Base-by-base conservation (phyloP, 1,139 yeast genomes). In the Wickerhamiella pararugosa region DNA sequence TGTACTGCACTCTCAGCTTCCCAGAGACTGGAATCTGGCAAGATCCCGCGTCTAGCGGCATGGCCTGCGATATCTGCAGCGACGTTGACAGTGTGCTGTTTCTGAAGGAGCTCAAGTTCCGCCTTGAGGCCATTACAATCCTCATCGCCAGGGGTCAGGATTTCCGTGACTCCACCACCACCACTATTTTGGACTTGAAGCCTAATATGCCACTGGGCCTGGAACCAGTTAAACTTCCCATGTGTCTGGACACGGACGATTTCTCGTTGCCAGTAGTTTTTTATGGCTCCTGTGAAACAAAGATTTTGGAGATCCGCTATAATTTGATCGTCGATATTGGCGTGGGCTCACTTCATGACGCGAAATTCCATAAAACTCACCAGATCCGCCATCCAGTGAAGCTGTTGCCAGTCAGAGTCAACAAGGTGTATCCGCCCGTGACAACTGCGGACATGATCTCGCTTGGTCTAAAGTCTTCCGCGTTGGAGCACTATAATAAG, bases 191-290 rank as follows among this genome's bases (percentile, higher is more conserved):
- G 11, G 29, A 38, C 25, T 6, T 32, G 21, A 21, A 7, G n/a
- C 41, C 41, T 4, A 38, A 33, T 11, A 9, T 38, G 34, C 41
- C 41, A 10, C 33, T 38, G 32, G 29, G 41, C 9, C 25, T 38
- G n/a, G 41, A 38, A 21, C 41, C 41, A n/a, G 25, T 38, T 4
- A 27, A 38, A 25, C 41, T 38, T 7, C 29, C 10, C 21, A 38
- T 38, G 41, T 36, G 39, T 29, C 21, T 36, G 11, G 36, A 33
- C 11, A 27, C 33, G 9, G 29, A 11, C 6, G 36, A 33, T 4
- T 27, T 38, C 7, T 27, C 6, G 8, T 32, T 38, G 15, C 41
- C 41, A 10, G 41, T 38, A 2, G 29, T 28, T 5, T 38, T 38
- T 25, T 38, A 38, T 11, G 41, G 41, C 10, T 11, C 36, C n/a